phyloP scores from a whole-genome alignment of 2,329 filamentous ascomycete species.

The Paracoccidioides brasiliensis region DNA sequence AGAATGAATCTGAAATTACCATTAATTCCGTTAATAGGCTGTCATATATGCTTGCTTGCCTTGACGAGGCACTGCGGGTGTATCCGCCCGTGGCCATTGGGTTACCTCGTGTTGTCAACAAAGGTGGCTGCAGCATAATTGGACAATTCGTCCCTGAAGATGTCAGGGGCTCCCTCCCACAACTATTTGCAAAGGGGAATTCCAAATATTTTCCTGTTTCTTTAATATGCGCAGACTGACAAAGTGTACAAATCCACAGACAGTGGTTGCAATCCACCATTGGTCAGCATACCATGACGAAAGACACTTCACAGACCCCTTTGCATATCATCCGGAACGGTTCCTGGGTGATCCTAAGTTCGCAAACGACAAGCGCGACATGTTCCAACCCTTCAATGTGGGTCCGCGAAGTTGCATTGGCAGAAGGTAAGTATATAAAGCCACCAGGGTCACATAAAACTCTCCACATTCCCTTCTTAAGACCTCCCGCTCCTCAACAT shows the following conservation, averaged over 20 bases:
- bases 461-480: neutral
- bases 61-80: conserved; percentile 33
- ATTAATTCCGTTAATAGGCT: conserved; percentile 20
- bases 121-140: conserved; percentile 20
- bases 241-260: conserved; percentile 18
- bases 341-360: conserved; percentile 28
- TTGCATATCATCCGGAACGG: conserved; percentile 37
- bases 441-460: too few species aligned
- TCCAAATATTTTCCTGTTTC: too few species aligned
- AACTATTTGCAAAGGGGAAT: neutral
- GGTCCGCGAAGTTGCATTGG: conserved; percentile 41
- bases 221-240: neutral
- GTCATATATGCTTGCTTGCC: conserved; percentile 29
- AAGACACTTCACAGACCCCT: conserved; percentile 34
- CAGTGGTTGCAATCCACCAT: conserved; percentile 32
- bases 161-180: neutral
- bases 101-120: conserved; percentile 12
- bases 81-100: conserved; percentile 24
- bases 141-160: conserved; percentile 26
- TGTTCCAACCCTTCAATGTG: conserved; percentile 37
- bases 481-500: too few species aligned
- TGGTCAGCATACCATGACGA: conserved; percentile 35
- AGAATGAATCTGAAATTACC: conserved; percentile 26
- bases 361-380: conserved; percentile 30
- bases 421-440: conserved; percentile 28